Evolutionary conservation across 345 rosid species (phyloP).

Genomic region (Eucalyptus virginea): DNA sequence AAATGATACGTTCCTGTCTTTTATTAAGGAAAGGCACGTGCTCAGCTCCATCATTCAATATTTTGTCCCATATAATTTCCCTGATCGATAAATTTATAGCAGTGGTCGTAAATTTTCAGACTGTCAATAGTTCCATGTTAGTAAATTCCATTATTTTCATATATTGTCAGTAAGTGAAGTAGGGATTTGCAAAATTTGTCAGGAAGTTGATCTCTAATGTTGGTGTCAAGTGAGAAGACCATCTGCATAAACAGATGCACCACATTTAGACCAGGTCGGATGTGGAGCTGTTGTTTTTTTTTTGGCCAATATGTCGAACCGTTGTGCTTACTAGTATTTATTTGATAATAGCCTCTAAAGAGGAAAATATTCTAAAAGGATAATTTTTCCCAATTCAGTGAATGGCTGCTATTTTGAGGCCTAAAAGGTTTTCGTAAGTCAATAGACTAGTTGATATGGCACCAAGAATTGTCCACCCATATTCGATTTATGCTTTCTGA

Average conservation of each 20-base stretch:
- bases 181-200: background rate
- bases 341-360: background rate
- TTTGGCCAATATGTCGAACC: background rate
- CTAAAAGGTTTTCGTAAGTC: background rate
- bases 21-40: background rate
- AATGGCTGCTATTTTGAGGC: background rate
- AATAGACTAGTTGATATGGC: no score
- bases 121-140: background rate
- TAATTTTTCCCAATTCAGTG: background rate
- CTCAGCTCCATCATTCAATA: background rate
- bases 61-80: background rate
- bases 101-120: background rate
- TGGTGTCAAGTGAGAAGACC: background rate
- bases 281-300: background rate
- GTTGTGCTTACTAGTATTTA: background rate
- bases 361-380: background rate
- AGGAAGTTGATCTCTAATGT: background rate
- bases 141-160: background rate
- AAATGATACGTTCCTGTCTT: background rate
- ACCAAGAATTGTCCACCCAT: no score
- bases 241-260: background rate
- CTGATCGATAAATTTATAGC: background rate
- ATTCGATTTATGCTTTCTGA: background rate
- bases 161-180: background rate
- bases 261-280: background rate